Conservation (phyloP, 306 rosid genomes). For the Dalbergia cochinchinensis region DNA sequence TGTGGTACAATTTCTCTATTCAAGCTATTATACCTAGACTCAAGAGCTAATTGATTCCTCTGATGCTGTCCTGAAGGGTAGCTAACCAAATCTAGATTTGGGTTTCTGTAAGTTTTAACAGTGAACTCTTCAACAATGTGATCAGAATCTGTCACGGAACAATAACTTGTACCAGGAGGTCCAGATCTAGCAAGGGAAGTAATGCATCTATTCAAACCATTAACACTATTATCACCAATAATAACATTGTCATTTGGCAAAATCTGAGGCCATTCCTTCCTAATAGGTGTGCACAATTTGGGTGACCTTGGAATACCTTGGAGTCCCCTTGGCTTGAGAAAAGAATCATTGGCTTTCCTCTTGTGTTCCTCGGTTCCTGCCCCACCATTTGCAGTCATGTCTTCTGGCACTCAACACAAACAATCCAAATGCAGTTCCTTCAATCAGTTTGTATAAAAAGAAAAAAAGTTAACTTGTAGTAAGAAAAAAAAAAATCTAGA, state of each 20-base stretch:
- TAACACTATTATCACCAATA: conserved; percentile 43
- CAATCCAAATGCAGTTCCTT: conserved; percentile 43
- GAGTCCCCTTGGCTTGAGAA: conserved; percentile 36
- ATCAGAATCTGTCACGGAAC: conserved; percentile 48
- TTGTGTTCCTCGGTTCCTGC: conserved; percentile 47
- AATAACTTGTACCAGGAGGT: conserved; percentile 45
- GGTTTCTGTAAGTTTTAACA: conserved; percentile 41
- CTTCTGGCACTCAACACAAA: conserved; percentile 33
- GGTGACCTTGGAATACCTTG: conserved; percentile 37
- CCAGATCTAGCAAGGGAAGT: conserved; percentile 57
- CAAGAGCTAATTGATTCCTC: conserved; percentile 48
- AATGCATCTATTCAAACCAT: conserved; percentile 45
- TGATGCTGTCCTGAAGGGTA: conserved; percentile 43
- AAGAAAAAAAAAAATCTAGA: conserved; percentile 29
- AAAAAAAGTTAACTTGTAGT: background rate
- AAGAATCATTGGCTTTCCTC: conserved; percentile 47
- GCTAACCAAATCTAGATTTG: conserved; percentile 32
- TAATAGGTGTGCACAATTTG: conserved; percentile 32
- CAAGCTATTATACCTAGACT: conserved; percentile 45
- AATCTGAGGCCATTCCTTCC: conserved; percentile 49
- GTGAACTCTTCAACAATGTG: conserved; percentile 51
- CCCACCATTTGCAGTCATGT: conserved; percentile 55
- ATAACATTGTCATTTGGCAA: conserved; percentile 39
- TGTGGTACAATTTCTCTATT: conserved; percentile 35
- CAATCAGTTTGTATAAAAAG: conserved; percentile 24